A percentile compares a stretch with the other conserved stretches of the same genome.
phyloP scores from a whole-genome alignment of 495 filamentous ascomycete species.

The Hamigera avellanea region DNA sequence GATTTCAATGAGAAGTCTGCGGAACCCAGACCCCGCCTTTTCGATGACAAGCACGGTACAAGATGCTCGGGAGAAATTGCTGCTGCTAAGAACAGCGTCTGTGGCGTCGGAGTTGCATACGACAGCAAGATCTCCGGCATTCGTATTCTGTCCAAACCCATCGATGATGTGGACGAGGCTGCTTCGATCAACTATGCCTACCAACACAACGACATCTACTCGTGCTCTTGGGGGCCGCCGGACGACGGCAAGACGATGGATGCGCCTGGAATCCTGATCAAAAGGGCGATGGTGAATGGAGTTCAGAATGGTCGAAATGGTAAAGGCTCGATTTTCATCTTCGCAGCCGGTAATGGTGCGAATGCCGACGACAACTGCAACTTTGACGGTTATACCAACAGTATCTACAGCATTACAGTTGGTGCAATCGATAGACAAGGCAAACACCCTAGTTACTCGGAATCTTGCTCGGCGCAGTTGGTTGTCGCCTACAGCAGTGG shows the following conservation, averaged over 20 bases:
- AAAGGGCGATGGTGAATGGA: constrained; percentile 80
- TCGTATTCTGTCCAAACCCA: constrained; percentile 81
- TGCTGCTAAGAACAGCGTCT: constrained; percentile 84
- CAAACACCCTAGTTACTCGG: constrained; percentile 82
- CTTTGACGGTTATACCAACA: constrained; percentile 98
- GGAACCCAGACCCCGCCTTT: constrained; percentile 68
- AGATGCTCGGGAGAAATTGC: constrained; percentile 91
- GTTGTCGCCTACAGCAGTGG: constrained; percentile 96
- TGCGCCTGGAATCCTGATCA: constrained; percentile 78
- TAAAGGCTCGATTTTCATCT: constrained; percentile 89
- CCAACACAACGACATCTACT: constrained; percentile 92
- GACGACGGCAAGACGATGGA: constrained; percentile 94
- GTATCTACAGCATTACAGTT: constrained; percentile 95
- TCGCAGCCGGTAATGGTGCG: constrained; percentile 93
- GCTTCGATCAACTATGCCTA: constrained; percentile 83
- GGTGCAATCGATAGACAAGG: constrained; percentile 85
- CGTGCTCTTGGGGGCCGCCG: constrained; percentile 94
- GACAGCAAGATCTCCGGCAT: constrained; percentile 82
- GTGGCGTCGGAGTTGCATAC: constrained; percentile 89
- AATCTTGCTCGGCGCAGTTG: constrained; percentile 88
- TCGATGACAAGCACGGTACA: constrained; percentile 83
- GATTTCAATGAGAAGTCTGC: constrained; percentile 82
- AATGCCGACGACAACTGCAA: constrained; percentile 90
- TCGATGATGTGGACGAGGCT: constrained; percentile 87
- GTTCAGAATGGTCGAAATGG: constrained; percentile 78